Evolutionary conservation across 768 basidiomycete genomes (phyloP).

Genomic region (Wakefieldia striispora): DNA sequence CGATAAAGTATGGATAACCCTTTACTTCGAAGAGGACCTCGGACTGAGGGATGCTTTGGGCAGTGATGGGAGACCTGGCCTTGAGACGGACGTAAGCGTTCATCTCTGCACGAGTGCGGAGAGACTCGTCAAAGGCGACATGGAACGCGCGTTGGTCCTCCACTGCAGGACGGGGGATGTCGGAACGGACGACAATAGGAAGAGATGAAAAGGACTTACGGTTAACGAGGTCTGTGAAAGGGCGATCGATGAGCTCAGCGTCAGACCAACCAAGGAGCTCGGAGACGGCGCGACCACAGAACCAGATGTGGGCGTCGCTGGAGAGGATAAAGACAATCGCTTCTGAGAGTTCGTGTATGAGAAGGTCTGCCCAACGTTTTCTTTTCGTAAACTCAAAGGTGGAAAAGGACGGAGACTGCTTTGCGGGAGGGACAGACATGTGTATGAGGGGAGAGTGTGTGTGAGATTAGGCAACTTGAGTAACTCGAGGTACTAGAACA

Average conservation of each 20-base stretch:
- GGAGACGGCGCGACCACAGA: constrained; percentile 62
- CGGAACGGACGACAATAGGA: not conserved
- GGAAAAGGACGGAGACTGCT: constrained; percentile 10
- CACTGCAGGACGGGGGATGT: constrained; percentile 34
- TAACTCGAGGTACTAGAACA: not conserved
- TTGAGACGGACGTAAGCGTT: constrained; percentile 61
- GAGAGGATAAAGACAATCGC: constrained; percentile 69
- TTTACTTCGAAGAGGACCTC: constrained; percentile 70
- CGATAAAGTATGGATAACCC: constrained; percentile 56
- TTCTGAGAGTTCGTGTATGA: constrained; percentile 74
- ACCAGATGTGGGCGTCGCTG: constrained; percentile 58
- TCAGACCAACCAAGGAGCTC: constrained; percentile 80
- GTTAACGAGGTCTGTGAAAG: constrained; percentile 64
- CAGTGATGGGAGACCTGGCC: constrained; percentile 37
- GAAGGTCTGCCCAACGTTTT: constrained; percentile 83
- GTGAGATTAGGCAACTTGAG: no score
- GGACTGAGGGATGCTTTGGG: constrained; percentile 30
- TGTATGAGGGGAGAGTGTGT: not conserved
- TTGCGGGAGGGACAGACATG: constrained; percentile 20
- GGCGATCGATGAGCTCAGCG: constrained; percentile 65
- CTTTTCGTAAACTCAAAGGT: constrained; percentile 83
- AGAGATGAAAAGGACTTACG: constrained; percentile 38
- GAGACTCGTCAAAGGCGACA: constrained; percentile 51
- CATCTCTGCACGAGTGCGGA: constrained; percentile 50
- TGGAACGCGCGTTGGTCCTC: constrained; percentile 53